Percentiles rank a stretch among this genome's conserved stretches.
Evolutionary conservation across 768 basidiomycete species (phyloP).

Genomic region (Tylopilus rubrobrunneus): DNA sequence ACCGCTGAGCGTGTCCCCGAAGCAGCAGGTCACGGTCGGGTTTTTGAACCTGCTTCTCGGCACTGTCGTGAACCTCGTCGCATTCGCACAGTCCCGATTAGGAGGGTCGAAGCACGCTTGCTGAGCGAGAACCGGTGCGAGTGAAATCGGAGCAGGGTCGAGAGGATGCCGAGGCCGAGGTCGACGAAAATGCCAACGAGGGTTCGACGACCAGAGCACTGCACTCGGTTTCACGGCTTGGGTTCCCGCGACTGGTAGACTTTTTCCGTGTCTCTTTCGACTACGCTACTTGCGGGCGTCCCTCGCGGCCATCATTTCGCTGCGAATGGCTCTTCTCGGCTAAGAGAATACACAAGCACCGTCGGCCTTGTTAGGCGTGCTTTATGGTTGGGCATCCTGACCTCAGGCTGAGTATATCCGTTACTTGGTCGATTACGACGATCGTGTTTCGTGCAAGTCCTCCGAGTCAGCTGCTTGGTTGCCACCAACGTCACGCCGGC

Average conservation of each 20-base stretch:
- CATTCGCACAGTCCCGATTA: constrained; percentile 58
- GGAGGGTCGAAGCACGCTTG: constrained; percentile 21
- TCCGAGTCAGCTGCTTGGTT: constrained; percentile 74
- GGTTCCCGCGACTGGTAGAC: constrained; percentile 80
- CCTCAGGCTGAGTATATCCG: constrained; percentile 51
- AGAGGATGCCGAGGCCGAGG: constrained; percentile 36
- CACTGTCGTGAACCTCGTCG: constrained; percentile 61
- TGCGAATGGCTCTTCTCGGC: constrained; percentile 71
- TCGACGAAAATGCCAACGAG: constrained; percentile 32
- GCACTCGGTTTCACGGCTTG: constrained; percentile 74
- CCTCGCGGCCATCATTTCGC: constrained; percentile 73
- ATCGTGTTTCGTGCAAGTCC: constrained; percentile 69
- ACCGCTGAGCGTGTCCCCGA: too few species aligned
- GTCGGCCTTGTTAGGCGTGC: constrained; percentile 81
- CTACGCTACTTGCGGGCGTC: constrained; percentile 67
- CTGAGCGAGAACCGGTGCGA: constrained; percentile 39
- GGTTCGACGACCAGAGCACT: constrained; percentile 34
- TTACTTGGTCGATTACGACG: constrained; percentile 69
- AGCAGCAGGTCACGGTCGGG: too few species aligned
- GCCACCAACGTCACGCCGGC: constrained; percentile 82
- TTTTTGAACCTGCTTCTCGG: constrained; percentile 70
- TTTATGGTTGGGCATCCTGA: constrained; percentile 71
- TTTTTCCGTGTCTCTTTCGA: constrained; percentile 84
- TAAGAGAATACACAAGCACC: constrained; percentile 92
- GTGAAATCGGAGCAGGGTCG: constrained; percentile 42